Base-by-base conservation (phyloP, 306 rosid species). In the Citrullus mucosospermus region DNA sequence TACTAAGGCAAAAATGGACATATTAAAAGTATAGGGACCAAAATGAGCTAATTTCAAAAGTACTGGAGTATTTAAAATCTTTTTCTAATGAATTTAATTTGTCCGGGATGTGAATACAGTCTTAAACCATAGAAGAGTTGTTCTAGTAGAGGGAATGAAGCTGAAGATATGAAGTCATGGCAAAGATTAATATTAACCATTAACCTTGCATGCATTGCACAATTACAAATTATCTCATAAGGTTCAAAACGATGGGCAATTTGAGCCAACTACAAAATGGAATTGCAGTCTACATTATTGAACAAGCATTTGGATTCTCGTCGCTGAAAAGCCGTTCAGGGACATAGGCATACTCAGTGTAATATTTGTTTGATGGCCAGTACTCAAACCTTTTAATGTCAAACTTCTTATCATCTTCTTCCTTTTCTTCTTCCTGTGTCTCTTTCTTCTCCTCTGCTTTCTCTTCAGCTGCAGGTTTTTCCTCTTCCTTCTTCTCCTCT, bases 241-340 rank as follows among this genome's bases (percentile, higher is more conserved):
- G 18, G 18, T 74, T 32, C 46, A 74, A 74, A 32, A 54, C 59
- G 78, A 48, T 5, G 3, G 54, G 63, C 78, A 74, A 74, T 53
- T 53, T 74, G 10, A 74, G 78, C 78, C 78, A 74, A 74, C 62
- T 53, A 36, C 46, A 54, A 36, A 53, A 36, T 54, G 38, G 16
- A 41, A 38, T 51, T 46, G 55, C 25, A 76, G 61, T 83, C 78
- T 84, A 94, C 95, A 95, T 95, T 53, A 92, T 79, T 62, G 89
- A 88, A 81, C 98, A 95, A 5, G 96, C 97, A 80, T 92, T 88
- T 22, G 98, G 97, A 71, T 95, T 95, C 63, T 95, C 98, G 65
- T 95, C 98, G 44, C 98, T 95, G 90, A 95, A 92, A 63, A 95
- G 77, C 83, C 88, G 86, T 13, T 65, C 72, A 25, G 90, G 85